Base-by-base conservation (phyloP, 441 rosid species). In the Pelargonium fulgidum region DNA sequence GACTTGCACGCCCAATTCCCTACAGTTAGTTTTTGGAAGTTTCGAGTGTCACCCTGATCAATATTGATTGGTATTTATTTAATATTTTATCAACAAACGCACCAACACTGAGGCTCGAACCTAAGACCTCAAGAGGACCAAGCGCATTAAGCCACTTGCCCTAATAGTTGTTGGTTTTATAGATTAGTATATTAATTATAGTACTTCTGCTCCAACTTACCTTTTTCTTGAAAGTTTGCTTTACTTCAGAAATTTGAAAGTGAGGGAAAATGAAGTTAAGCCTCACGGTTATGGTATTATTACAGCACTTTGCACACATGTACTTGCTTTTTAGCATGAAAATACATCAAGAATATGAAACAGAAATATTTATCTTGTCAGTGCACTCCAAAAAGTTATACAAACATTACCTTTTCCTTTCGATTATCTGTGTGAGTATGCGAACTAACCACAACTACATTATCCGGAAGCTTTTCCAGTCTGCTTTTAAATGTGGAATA, bases 381-480 rank as follows among this genome's bases (percentile, higher is more conserved):
- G 62, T 58, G 22, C 62, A 58, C 62, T 56, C 62, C 62, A 56
- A 0, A 56, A 10, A 56, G 62, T 16, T 16, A 17, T 9, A 9
- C 22, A 56, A 56, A 22, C 62, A 76, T 74, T 78, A 91, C 99
- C 87, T 95, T 95, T 77, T 95, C 98, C 81, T 95, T 95, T 41
- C 96, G 93, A 72, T 75, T 91, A 78, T 95, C 99, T 87, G 89
- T 69, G 78, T 84, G 97, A 42, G 89, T 82, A 74, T 92, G 92
- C 42, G 97, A 95, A 64, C 97, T 97, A 64, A 95, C 85, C 24
- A 90, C 88, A 64, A 95, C 85, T 64, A 92, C 81, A 72, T 81
- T 89, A 16, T 81, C 89, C 4, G 98, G 93, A 67, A 95, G 72
- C 79, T 78, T 86, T 76, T 92, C 98, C 64, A 92, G 82, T 84